These are phyloP conservation scores for Plantago major DNA, from an alignment of 257 asterid species.

Conservation along the genomic window DNA sequence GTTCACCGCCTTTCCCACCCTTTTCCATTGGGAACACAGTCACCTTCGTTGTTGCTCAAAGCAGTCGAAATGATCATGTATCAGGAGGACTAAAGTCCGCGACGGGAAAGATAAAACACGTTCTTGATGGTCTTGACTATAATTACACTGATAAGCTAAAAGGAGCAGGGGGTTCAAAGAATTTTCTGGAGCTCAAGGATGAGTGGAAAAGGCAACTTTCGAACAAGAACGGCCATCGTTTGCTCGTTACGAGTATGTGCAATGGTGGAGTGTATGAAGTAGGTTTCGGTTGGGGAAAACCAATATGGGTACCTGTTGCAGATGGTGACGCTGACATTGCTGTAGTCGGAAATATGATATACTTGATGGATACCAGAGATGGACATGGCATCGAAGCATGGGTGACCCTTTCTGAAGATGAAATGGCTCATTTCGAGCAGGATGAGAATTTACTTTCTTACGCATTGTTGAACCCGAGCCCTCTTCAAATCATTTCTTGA, in stretches of 20 bases:
- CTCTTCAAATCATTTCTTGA: neutral
- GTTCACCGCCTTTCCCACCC: constrained; percentile 5
- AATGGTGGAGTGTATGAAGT: neutral
- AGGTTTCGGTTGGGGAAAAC: constrained; percentile 8
- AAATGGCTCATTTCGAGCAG: neutral
- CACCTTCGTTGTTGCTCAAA: neutral
- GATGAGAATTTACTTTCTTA: neutral
- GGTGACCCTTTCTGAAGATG: neutral
- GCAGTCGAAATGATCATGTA: neutral
- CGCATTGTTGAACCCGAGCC: neutral
- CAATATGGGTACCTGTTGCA: neutral
- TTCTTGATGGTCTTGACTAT: neutral
- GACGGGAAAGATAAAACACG: neutral
- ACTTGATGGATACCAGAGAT: constrained; percentile 5
- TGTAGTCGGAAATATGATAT: neutral
- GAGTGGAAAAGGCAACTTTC: neutral
- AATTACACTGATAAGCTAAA: neutral
- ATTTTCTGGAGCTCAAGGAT: neutral
- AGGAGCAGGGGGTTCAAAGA: neutral
- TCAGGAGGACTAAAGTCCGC: neutral
- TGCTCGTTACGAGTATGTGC: neutral
- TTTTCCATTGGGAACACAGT: constrained; percentile 1
- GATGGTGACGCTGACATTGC: neutral
- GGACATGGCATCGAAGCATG: constrained; percentile 5
- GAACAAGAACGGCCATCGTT: neutral